Evolutionary conservation across 257 asterid genomes (phyloP).

Genomic region (Ophiorrhiza pumila): DNA sequence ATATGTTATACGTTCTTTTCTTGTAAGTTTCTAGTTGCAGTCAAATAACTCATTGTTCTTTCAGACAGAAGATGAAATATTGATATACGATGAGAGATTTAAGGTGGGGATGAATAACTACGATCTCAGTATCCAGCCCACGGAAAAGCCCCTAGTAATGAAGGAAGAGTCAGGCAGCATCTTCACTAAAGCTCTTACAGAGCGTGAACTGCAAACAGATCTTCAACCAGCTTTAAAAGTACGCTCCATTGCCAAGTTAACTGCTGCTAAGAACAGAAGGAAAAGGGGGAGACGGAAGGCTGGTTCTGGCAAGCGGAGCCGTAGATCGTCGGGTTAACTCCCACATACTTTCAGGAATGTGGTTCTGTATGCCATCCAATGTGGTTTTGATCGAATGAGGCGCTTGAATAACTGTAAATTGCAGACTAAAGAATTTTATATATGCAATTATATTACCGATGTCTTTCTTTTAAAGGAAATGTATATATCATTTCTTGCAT

Average conservation of each 20-base stretch:
- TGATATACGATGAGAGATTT: conserved; percentile 45
- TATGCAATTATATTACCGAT: neutral
- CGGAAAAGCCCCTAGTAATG: conserved; percentile 28
- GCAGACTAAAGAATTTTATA: neutral
- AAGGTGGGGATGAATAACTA: conserved; percentile 49
- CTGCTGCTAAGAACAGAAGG: conserved; percentile 51
- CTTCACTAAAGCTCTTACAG: conserved; percentile 29
- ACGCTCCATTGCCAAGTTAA: conserved; percentile 51
- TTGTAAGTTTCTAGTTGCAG: neutral
- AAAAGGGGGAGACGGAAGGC: conserved; percentile 49
- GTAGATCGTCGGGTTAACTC: conserved; percentile 24
- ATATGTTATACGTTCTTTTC: conserved; percentile 2
- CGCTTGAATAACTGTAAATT: neutral
- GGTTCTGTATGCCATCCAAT: neutral
- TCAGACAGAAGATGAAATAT: conserved; percentile 60
- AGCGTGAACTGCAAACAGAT: conserved; percentile 32
- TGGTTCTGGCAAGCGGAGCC: conserved; percentile 33
- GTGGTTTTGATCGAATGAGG: neutral
- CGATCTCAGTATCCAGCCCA: conserved; percentile 39
- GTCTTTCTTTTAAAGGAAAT: neutral
- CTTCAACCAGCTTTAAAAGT: conserved; percentile 45
- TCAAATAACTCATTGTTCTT: neutral
- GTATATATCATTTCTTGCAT: neutral
- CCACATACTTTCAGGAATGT: neutral
- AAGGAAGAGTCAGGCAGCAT: conserved; percentile 27